Conservation (phyloP, 2,329 filamentous ascomycete species). For the Aspergillus carbonarius region DNA sequence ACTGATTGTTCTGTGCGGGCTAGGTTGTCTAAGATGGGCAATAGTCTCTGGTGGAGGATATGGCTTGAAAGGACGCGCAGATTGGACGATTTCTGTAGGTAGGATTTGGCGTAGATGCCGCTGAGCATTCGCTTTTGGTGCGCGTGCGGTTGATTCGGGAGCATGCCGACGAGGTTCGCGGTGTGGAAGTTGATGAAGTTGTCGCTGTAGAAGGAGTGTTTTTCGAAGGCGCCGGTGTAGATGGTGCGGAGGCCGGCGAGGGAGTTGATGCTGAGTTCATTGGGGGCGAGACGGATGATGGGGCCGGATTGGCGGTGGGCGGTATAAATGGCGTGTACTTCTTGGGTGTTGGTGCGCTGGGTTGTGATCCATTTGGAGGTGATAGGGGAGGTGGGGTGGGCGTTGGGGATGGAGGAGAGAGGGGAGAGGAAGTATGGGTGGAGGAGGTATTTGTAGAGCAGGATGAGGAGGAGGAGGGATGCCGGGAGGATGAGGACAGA, state of each 20-base stretch:
- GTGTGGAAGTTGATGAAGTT: conserved; percentile 65
- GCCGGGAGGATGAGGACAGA: not conserved
- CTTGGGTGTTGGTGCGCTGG: conserved; percentile 52
- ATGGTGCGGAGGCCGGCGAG: conserved; percentile 57
- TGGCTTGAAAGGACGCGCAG: conserved; percentile 53
- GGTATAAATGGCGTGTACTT: conserved; percentile 59
- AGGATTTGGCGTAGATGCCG: conserved; percentile 73
- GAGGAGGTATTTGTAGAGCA: conserved; percentile 28
- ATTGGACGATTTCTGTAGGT: conserved; percentile 58
- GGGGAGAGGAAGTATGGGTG: conserved; percentile 52
- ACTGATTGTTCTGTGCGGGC: conserved; percentile 21
- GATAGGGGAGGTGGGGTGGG: conserved; percentile 61
- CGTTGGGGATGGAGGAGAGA: conserved; percentile 60
- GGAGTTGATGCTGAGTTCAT: conserved; percentile 65
- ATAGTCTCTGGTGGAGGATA: conserved; percentile 58
- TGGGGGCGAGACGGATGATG: conserved; percentile 60
- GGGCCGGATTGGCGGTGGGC: conserved; percentile 57
- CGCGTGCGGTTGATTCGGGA: conserved; percentile 59
- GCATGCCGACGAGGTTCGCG: conserved; percentile 66
- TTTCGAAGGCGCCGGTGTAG: conserved; percentile 69
- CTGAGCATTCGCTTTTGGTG: conserved; percentile 69
- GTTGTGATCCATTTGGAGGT: conserved; percentile 63
- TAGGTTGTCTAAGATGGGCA: conserved; percentile 49
- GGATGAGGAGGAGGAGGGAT: not conserved
- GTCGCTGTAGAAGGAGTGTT: conserved; percentile 63